Conservation (phyloP, 305 asterid species). For the Ajuga reptans region DNA sequence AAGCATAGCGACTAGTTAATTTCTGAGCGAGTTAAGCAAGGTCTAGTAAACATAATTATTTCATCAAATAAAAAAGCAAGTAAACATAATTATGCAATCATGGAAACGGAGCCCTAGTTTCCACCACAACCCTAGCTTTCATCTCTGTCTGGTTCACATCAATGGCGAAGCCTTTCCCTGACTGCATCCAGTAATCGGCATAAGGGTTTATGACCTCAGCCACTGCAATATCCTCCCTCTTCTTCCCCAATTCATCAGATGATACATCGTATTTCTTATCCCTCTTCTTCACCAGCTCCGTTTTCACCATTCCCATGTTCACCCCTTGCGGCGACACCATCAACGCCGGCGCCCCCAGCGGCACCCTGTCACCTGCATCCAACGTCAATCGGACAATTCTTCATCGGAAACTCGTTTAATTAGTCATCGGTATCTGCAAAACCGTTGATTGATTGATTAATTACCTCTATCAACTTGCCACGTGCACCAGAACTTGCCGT, state of each 20-base stretch:
- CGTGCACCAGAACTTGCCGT: conserved; percentile 85
- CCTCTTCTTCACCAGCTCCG: conserved; percentile 40
- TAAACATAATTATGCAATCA: conserved; percentile 13
- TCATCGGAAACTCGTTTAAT: not conserved
- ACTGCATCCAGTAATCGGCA: conserved; percentile 68
- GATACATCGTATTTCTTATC: conserved; percentile 45
- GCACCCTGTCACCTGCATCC: conserved; percentile 45
- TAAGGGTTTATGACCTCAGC: conserved; percentile 38
- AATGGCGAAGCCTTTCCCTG: conserved; percentile 53
- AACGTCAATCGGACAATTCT: not conserved
- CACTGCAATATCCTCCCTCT: conserved; percentile 38
- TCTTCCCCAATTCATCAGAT: conserved; percentile 23
- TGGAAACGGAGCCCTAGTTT: conserved; percentile 35
- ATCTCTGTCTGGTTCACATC: conserved; percentile 42
- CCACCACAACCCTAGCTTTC: conserved; percentile 23
- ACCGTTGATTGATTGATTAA: not conserved
- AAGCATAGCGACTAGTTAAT: no score
- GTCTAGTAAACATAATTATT: no score
- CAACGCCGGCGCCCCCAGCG: conserved; percentile 63
- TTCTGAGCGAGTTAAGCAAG: no score
- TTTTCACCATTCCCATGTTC: conserved; percentile 44
- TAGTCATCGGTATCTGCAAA: not conserved
- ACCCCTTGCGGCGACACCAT: conserved; percentile 78
- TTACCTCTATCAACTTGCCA: conserved; percentile 81
- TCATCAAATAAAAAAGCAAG: no score